Base-by-base conservation (phyloP, 192 early-diverging fungal species). In the Lobosporangium transversale region DNA sequence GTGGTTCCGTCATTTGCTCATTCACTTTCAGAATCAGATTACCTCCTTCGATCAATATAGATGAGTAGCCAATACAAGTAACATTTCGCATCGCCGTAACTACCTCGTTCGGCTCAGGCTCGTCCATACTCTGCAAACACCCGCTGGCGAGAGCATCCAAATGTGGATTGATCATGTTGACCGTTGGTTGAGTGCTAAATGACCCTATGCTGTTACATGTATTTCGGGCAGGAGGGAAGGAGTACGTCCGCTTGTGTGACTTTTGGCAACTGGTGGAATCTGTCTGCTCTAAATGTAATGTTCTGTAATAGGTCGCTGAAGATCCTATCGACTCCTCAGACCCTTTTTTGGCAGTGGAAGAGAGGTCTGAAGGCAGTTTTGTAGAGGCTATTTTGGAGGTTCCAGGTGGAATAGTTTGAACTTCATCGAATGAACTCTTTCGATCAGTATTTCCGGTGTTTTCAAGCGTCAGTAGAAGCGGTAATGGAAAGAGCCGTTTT, bases 1-100 rank as follows among this genome's bases (percentile, higher is more conserved):
- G 27, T 6, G 79, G 49, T 17, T 78, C 80, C 18, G 79, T 65
- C 0, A 74, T 62, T 51, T 87, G 83, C 31, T 85, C 83, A 30
- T 79, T 80, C 26, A 83, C 80, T n/a, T 83, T 83, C 17, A 83
- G 64, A 21, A 81, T 45, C 18, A 83, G 47, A 42, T 68, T 66
- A 12, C 79, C 75, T 33, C 58, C 58, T 31, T 78, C 68, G 17
- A 73, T 49, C 27, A 64, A 58, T 27, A 81, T 59, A 4, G 79
- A 24, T 7, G 50, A 60, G 40, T 79, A 75, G 10, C 66, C 79
- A 10, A 80, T 59, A 8, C 79, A 66, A 2, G 79, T 49, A 20
- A 80, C 51, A 27, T 48, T 63, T 32, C 62, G 54, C 79, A 80
- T 80, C n/a, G 69, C 70, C 29, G 49, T 45, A 6, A 75, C 29